These are phyloP conservation scores for Syzygium malaccense DNA, from an alignment of 441 rosid genomes.

Conservation along the genomic window DNA sequence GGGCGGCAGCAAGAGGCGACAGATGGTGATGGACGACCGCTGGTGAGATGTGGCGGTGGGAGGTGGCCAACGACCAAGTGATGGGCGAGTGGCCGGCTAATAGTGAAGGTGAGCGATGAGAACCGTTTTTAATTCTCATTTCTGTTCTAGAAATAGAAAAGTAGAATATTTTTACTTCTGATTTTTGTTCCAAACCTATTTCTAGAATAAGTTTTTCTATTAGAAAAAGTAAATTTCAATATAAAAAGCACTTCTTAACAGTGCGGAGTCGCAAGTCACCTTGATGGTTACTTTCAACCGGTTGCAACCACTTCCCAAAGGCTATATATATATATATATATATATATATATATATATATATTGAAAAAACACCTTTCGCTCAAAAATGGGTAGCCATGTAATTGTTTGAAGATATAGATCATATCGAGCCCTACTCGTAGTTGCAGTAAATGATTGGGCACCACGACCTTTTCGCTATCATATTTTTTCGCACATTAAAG, in stretches of 20 bases:
- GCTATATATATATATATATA: not conserved
- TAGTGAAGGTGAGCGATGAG: too few relatives aligned
- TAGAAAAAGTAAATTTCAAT: not conserved
- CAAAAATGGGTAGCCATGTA: not conserved
- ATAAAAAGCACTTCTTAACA: not conserved
- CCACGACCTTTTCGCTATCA: not conserved
- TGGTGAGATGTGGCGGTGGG: too few relatives aligned
- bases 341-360: not conserved
- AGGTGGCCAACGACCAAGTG: too few relatives aligned
- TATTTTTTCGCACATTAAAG: not conserved
- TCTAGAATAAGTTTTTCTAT: not conserved
- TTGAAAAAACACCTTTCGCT: too few relatives aligned
- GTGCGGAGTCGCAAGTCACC: too few relatives aligned
- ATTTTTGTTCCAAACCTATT: too few relatives aligned
- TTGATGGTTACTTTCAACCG: not conserved
- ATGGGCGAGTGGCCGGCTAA: too few relatives aligned
- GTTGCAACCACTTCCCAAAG: not conserved
- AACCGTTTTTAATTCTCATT: too few relatives aligned
- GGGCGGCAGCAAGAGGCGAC: accelerated
- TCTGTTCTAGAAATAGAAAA: too few relatives aligned
- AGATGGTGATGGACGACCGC: too few relatives aligned
- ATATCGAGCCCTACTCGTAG: not conserved
- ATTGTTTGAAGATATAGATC: not conserved
- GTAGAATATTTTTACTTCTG: too few relatives aligned
- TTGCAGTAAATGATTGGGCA: not conserved